phyloP scores from a whole-genome alignment of 371 early-diverging fungal species.

The Syncephalis plumigaleata region DNA sequence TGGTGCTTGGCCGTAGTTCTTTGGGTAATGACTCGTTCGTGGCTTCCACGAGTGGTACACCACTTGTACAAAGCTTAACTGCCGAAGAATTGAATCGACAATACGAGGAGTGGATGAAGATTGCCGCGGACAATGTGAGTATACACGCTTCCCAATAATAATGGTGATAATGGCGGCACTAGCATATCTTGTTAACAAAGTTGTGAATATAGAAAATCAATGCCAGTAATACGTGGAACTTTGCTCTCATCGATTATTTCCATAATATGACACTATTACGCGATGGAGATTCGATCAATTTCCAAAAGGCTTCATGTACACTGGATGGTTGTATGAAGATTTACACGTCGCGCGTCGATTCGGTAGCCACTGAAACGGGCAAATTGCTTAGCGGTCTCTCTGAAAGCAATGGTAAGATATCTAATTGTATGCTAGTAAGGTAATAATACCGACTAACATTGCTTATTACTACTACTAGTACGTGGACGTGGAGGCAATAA shows the following conservation, averaged over 20 bases:
- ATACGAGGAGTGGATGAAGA: slow-evolving; percentile 90
- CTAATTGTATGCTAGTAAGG: background rate
- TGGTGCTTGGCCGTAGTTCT: slow-evolving; percentile 1
- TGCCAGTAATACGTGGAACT: slow-evolving; percentile 92
- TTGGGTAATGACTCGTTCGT: background rate
- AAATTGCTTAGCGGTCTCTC: slow-evolving; percentile 80
- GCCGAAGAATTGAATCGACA: slow-evolving; percentile 7
- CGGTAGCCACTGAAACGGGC: slow-evolving; percentile 90
- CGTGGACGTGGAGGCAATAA: slow-evolving; percentile 19
- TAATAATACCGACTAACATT: too few relatives aligned
- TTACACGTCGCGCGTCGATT: slow-evolving; percentile 97
- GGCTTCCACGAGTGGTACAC: background rate
- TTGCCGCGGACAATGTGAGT: slow-evolving; percentile 86
- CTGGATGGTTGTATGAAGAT: slow-evolving; percentile 98
- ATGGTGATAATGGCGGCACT: background rate
- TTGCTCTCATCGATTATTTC: slow-evolving; percentile 97
- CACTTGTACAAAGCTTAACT: slow-evolving; percentile 5
- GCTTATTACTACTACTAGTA: background rate
- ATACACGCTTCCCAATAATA: too few relatives aligned
- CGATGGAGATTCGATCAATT: slow-evolving; percentile 95
- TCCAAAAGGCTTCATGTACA: slow-evolving; percentile 98
- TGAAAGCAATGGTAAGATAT: slow-evolving; percentile 32
- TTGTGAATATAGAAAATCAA: slow-evolving; percentile 87
- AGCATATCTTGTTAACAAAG: background rate
- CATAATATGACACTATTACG: slow-evolving; percentile 85